A percentile compares a stretch with the other conserved stretches of the same genome.
Evolutionary conservation across 1,284 basidiomycete species (phyloP).

Genomic region (Coniferiporia weirii): DNA sequence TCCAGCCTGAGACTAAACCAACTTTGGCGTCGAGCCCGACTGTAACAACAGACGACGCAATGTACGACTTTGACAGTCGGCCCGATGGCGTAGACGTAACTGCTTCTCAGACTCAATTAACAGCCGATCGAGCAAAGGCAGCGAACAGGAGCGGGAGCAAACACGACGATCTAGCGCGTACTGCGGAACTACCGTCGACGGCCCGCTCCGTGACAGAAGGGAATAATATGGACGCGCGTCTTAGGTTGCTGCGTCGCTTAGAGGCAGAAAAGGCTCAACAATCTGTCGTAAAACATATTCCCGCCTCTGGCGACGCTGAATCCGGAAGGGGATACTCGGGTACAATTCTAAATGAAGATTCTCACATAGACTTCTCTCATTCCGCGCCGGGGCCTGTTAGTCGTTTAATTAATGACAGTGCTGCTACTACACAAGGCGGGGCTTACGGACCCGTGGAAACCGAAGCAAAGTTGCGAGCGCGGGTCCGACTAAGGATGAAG

Average conservation of each 20-base stretch:
- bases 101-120: not conserved
- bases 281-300: not conserved
- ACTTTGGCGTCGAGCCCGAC: not conserved
- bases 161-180: not conserved
- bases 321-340: not conserved
- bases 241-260: not conserved
- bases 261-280: slow-evolving; percentile 8
- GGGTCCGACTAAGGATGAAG: slow-evolving; percentile 9
- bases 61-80: not conserved
- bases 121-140: not conserved
- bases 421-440: not conserved
- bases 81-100: not conserved
- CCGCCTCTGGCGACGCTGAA: not conserved
- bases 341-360: not conserved
- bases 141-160: not conserved
- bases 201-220: not conserved
- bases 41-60: not conserved
- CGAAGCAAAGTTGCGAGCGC: slow-evolving; percentile 9
- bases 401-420: no score
- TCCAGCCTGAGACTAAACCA: not conserved
- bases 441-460: not conserved
- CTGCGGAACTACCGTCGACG: not conserved
- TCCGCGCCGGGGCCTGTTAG: not conserved
- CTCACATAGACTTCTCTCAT: not conserved
- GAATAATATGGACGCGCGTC: not conserved